phyloP scores from a whole-genome alignment of 1,284 basidiomycete species.

The Ceratobasidium sp. region DNA sequence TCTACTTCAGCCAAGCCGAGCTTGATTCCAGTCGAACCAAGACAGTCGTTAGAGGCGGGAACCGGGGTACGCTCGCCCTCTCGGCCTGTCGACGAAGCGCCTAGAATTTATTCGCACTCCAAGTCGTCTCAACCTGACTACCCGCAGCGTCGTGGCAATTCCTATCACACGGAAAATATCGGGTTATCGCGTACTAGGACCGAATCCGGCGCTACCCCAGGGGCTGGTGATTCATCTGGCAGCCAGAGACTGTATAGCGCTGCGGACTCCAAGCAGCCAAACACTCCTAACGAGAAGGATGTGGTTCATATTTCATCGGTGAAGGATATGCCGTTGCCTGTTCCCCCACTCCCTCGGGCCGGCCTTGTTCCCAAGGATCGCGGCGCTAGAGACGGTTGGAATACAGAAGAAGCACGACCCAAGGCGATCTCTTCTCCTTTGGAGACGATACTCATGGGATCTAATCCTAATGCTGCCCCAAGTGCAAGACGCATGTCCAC shows the following conservation, averaged over 20 bases:
- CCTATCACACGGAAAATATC: not conserved
- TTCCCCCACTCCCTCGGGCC: slow-evolving; percentile 7
- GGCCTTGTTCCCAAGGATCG: not conserved
- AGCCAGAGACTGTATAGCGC: not conserved
- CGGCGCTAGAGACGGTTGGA: not conserved
- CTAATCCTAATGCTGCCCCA: slow-evolving; percentile 4
- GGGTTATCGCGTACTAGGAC: not conserved
- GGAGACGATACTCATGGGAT: slow-evolving; percentile 38
- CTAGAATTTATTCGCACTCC: not conserved
- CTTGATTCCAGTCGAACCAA: not conserved
- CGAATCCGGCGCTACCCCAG: not conserved
- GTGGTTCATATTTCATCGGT: slow-evolving; percentile 20
- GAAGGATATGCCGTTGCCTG: slow-evolving; percentile 18
- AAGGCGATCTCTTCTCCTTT: slow-evolving; percentile 29
- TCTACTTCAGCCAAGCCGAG: not conserved
- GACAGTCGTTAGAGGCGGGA: not conserved
- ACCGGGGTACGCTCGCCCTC: not conserved
- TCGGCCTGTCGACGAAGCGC: not conserved
- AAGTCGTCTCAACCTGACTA: not conserved
- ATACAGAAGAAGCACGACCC: not conserved
- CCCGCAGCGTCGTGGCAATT: not conserved
- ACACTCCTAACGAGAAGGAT: not conserved
- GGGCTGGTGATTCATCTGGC: not conserved
- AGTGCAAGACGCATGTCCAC: slow-evolving; percentile 5
- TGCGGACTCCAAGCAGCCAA: not conserved